phyloP scores from a whole-genome alignment of 2,329 filamentous ascomycete species.

The Curvularia verruculosa region DNA sequence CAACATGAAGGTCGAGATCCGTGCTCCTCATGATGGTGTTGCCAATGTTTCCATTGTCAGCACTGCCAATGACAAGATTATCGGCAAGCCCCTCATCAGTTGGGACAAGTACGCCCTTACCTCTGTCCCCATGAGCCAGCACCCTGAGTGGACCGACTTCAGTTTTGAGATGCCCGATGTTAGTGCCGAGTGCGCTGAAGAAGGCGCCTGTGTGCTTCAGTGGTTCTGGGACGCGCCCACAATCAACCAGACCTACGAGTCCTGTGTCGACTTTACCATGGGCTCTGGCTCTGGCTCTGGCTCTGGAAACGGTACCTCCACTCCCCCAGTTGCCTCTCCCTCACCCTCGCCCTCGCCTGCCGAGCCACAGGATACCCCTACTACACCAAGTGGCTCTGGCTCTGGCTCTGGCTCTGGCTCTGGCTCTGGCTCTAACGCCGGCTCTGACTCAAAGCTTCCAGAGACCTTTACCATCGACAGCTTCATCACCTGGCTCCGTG shows the following conservation, averaged over 20 bases:
- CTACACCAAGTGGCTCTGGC: constrained; percentile 6
- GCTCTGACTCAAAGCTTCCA: constrained; percentile 27
- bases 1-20: constrained; percentile 55
- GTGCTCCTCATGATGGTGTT: constrained; percentile 60
- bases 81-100: constrained; percentile 60
- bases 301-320: constrained; percentile 7
- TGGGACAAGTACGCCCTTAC: constrained; percentile 63
- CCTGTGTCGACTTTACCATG: constrained; percentile 65
- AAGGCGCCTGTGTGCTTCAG: constrained; percentile 63
- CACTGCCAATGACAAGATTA: constrained; percentile 58
- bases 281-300: constrained; percentile 39
- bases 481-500: constrained; percentile 43
- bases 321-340: constrained; percentile 18
- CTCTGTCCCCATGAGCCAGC: constrained; percentile 48
- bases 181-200: constrained; percentile 53
- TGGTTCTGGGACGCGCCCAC: constrained; percentile 66
- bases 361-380: neutral
- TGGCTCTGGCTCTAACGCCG: constrained; percentile 16
- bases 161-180: constrained; percentile 62
- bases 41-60: constrained; percentile 67
- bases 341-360: neutral
- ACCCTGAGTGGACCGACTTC: constrained; percentile 56
- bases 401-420: constrained; percentile 13
- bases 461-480: constrained; percentile 42
- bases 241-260: constrained; percentile 67